Percentiles rank a stretch among this genome's conserved stretches.
These are phyloP conservation scores for Heterobasidion annosum DNA, from an alignment of 1,284 basidiomycete species.

Conservation along the genomic window DNA sequence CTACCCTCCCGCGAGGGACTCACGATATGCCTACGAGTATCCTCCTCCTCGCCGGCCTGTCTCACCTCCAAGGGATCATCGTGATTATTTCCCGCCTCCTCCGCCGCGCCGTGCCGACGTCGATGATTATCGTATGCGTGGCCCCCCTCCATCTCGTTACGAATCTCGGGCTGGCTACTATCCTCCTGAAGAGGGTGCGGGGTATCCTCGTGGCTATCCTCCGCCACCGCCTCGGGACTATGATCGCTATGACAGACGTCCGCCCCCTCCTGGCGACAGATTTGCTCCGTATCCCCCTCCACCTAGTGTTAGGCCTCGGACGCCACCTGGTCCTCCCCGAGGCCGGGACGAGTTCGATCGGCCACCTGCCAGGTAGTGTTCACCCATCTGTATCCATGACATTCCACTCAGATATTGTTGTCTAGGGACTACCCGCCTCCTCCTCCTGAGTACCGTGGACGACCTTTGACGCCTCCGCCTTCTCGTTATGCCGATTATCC, in stretches of 20 bases:
- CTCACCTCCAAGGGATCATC: constrained; percentile 56
- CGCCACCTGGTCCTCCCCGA: constrained; percentile 27
- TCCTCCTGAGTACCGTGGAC: constrained; percentile 39
- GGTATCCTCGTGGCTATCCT: constrained; percentile 33
- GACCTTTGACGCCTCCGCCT: constrained; percentile 45
- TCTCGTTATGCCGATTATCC: constrained; percentile 51
- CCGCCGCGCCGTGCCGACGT: constrained; percentile 47
- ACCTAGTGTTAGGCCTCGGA: constrained; percentile 26
- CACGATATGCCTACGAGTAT: constrained; percentile 45
- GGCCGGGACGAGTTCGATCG: constrained; percentile 41
- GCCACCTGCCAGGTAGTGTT: constrained; percentile 33
- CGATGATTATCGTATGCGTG: constrained; percentile 56
- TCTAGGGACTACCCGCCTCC: constrained; percentile 36
- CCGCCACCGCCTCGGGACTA: constrained; percentile 43
- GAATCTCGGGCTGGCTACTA: constrained; percentile 30
- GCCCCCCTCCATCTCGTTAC: constrained; percentile 31
- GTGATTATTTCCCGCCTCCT: constrained; percentile 47
- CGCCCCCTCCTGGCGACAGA: constrained; percentile 27
- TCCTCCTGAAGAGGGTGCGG: constrained; percentile 16
- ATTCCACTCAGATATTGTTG: constrained; percentile 2
- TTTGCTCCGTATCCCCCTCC: constrained; percentile 27
- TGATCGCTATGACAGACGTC: constrained; percentile 54
- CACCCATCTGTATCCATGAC: background rate
- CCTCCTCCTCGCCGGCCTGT: constrained; percentile 44
- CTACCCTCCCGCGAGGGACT: constrained; percentile 34